These are phyloP conservation scores for Claviceps purpurea DNA, from an alignment of 2,329 filamentous ascomycete species.

Conservation along the genomic window DNA sequence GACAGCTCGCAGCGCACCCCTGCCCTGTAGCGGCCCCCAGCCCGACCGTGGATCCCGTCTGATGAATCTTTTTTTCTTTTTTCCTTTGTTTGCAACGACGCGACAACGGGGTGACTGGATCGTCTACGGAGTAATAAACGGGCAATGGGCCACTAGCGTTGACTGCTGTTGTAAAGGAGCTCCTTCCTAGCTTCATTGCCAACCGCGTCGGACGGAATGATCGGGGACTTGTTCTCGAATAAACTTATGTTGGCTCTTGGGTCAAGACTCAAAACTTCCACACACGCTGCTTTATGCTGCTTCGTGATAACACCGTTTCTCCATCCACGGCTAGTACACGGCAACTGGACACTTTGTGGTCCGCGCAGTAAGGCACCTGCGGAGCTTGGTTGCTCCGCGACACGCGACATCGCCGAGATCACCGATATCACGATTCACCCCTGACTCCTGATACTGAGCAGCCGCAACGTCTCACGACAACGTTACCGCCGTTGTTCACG, in stretches of 20 bases:
- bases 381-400: neutral
- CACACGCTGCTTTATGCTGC: too few relatives aligned
- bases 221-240: too few relatives aligned
- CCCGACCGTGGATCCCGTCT: too few relatives aligned
- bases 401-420: neutral
- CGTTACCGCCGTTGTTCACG: neutral
- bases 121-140: neutral
- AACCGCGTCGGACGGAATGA: neutral
- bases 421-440: neutral
- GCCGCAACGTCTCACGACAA: neutral
- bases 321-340: too few relatives aligned
- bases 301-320: too few relatives aligned
- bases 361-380: neutral
- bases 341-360: neutral
- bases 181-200: neutral
- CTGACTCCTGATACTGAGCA: neutral
- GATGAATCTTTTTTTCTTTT: too few relatives aligned
- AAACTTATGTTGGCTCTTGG: neutral
- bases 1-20: too few relatives aligned
- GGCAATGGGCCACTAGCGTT: neutral
- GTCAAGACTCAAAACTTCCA: too few relatives aligned
- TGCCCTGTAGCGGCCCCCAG: too few relatives aligned
- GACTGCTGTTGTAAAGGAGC: neutral
- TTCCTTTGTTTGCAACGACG: too few relatives aligned
- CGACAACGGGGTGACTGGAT: neutral